Conservation (phyloP, 768 basidiomycete genomes). For the Amyloporia xantha region DNA sequence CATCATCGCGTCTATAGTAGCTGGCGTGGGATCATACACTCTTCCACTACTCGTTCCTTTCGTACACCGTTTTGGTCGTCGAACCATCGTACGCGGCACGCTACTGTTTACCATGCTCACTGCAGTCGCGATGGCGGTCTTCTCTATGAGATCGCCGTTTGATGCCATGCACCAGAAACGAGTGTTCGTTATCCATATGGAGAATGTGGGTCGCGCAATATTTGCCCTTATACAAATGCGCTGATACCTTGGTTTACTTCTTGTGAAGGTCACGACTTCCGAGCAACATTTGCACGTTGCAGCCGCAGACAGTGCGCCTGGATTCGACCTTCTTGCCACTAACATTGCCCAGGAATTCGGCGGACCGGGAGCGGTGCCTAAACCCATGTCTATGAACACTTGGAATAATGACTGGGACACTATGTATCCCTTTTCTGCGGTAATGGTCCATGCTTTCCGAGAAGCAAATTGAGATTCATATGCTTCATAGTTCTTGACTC, state of each 20-base stretch:
- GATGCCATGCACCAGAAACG: constrained; percentile 85
- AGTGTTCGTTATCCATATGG: constrained; percentile 74
- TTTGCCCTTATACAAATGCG: neutral
- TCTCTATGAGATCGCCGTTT: constrained; percentile 57
- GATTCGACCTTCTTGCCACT: constrained; percentile 54
- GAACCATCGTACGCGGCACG: constrained; percentile 32
- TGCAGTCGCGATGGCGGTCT: constrained; percentile 49
- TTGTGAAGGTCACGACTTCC: constrained; percentile 54
- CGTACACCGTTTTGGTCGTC: constrained; percentile 58
- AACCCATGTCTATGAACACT: constrained; percentile 57
- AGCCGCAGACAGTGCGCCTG: constrained; percentile 76
- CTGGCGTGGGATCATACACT: constrained; percentile 47
- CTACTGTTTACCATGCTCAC: constrained; percentile 41
- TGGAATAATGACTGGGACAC: constrained; percentile 87
- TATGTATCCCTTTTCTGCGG: constrained; percentile 74
- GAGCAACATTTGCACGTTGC: constrained; percentile 78
- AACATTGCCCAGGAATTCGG: constrained; percentile 59
- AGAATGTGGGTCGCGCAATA: constrained; percentile 76
- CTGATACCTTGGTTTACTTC: neutral
- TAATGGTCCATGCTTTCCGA: constrained; percentile 29
- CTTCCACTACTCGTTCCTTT: constrained; percentile 65
- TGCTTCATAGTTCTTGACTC: constrained; percentile 63
- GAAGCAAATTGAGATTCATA: no score
- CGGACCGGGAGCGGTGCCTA: constrained; percentile 31
- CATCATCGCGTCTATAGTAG: constrained; percentile 76